Percentiles rank a stretch among this genome's conserved stretches.
These are phyloP conservation scores for Oryza officinalis DNA, from an alignment of 176 grass and related monocot species.

Conservation along the genomic window DNA sequence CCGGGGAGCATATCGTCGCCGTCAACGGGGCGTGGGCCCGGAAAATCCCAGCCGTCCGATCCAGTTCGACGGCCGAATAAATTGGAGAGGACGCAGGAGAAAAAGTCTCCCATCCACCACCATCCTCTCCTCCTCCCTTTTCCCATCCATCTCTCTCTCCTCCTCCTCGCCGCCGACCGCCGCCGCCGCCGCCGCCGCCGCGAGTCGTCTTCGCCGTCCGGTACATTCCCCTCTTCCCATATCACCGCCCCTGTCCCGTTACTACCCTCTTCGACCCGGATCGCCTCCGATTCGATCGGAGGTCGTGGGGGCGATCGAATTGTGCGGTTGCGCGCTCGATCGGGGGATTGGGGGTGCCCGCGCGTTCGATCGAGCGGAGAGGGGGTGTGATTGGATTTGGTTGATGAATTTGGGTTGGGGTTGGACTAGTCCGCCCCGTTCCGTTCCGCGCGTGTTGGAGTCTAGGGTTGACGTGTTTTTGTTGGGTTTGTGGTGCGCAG, in stretches of 20 bases:
- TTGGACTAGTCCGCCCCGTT: not conserved
- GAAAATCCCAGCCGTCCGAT: slow-evolving; percentile 29
- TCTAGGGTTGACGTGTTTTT: slow-evolving; percentile 34
- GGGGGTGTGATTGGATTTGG: not conserved
- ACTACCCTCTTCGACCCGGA: not conserved
- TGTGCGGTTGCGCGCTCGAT: not conserved
- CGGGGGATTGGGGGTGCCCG: not conserved
- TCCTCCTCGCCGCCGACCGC: not conserved
- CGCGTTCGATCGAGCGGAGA: not conserved
- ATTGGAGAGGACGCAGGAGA: slow-evolving; percentile 12
- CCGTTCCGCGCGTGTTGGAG: not conserved
- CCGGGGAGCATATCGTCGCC: not conserved
- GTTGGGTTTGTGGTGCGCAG: slow-evolving; percentile 17
- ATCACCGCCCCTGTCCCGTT: not conserved
- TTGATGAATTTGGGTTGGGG: not conserved
- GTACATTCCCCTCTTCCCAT: slow-evolving; percentile 33
- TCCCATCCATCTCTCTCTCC: not conserved
- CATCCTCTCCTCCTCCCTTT: not conserved
- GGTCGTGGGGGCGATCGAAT: not conserved
- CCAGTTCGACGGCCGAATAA: slow-evolving; percentile 36
- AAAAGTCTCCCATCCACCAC: slow-evolving; percentile 12
- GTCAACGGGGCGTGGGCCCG: not conserved
- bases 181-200: slow-evolving; percentile 1
- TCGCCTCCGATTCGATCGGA: slow-evolving; percentile 12
- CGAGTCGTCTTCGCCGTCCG: slow-evolving; percentile 33